Base-by-base conservation (phyloP, 2,329 filamentous ascomycete genomes). In the Pestalotiopsis sp. region DNA sequence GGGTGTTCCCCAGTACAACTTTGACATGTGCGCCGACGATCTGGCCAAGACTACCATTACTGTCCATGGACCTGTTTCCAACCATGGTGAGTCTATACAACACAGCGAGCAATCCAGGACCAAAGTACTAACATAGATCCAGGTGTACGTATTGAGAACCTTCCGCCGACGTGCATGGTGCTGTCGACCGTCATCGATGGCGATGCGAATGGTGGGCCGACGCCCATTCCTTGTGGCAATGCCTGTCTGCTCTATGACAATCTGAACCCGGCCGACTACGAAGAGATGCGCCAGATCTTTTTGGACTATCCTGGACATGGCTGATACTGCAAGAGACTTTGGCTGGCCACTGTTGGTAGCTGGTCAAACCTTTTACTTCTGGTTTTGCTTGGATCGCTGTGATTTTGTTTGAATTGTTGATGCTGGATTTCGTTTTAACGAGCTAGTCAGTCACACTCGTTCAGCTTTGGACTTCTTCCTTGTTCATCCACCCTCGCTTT, bases 1-100 rank as follows among this genome's bases (percentile, higher is more conserved):
- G 31, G 62, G 62, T 13, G 62, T 65, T 25, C 62, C 62, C 36
- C 62, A 52, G 38, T 65, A 65, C 38, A 65, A 65, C 39, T 65
- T 23, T 23, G 62, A 65, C 62, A 39, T 52, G 38, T 65, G 62
- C 13, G 31, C 38, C n/a, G 62, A 20, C 3, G 31, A 65, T 36
- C n/a, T 65, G 17, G 17, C 7, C 3, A 27, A 27, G n/a, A 17
- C 41, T 11, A 65, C 62, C 1, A 41, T 65, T n/a, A 9, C n/a
- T 17, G 41, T 25, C 62, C n/a, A 27, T 2, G 45, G 38, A 3
- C 62, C 62, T 7, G 62, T 27, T 7, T 45, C 39, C 39, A 45
- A 45, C 39, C 2, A 45, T 45, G 39, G 39, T 45, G 39, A 45
- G 39, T 45, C 4, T 45, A 13, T 6, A 6, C 39, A 17, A 45